phyloP scores from a whole-genome alignment of 2,329 filamentous ascomycete species.

The Aspergillus pseudonomiae region DNA sequence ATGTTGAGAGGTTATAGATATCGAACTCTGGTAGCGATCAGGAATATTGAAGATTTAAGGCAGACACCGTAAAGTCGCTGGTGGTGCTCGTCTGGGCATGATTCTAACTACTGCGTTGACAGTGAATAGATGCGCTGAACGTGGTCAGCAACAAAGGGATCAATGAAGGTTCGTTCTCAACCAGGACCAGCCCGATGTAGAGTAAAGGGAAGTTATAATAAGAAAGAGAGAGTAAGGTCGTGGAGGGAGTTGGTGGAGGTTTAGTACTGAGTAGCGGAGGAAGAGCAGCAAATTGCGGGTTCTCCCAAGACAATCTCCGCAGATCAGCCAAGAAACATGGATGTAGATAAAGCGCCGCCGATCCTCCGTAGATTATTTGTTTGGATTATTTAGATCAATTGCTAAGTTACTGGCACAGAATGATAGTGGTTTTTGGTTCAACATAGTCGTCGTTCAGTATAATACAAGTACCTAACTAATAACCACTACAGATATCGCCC shows the following conservation, averaged over 20 bases:
- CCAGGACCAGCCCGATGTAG: constrained; percentile 40
- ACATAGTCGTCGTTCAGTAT: not conserved
- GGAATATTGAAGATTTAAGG: constrained; percentile 5
- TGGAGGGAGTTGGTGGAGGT: constrained; percentile 4
- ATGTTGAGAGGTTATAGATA: constrained; percentile 4
- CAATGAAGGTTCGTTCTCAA: constrained; percentile 17
- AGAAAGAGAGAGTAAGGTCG: not conserved
- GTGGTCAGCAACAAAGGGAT: constrained; percentile 11
- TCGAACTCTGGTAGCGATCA: constrained; percentile 5
- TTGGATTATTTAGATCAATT: not conserved
- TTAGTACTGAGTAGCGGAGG: constrained; percentile 6
- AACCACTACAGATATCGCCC: not conserved
- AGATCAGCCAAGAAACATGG: constrained; percentile 19
- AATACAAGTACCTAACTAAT: not conserved
- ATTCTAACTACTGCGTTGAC: constrained; percentile 7
- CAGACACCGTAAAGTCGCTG: constrained; percentile 9
- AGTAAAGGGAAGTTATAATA: constrained; percentile 5
- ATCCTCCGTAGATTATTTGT: not conserved
- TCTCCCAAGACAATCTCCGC: constrained; percentile 10
- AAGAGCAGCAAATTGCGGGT: constrained; percentile 12
- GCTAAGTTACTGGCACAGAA: not conserved
- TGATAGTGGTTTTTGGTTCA: not conserved
- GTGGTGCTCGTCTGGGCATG: constrained; percentile 15
- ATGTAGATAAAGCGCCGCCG: constrained; percentile 1
- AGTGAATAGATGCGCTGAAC: constrained; percentile 18